Base-by-base conservation (phyloP, 345 rosid genomes). In the Angophora floribunda region DNA sequence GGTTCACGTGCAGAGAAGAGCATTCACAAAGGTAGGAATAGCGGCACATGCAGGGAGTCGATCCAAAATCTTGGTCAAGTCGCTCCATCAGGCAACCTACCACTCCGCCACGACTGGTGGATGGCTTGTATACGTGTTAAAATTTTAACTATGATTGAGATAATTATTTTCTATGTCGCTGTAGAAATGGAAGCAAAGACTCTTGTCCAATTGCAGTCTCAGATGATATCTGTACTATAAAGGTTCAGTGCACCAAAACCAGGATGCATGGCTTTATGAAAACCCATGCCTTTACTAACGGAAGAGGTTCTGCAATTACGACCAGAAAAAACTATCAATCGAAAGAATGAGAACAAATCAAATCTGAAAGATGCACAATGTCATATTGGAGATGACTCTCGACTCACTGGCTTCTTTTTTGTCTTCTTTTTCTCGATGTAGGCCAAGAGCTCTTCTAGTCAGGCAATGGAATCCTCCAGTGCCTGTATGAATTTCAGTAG, bases 371-470 rank as follows among this genome's bases (percentile, higher is more conserved):
- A 52, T 51, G 61, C 57, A 50, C 30, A 9, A n/a, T 80, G 86
- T 7, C n/a, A 1, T 14, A 21, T 17, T 47, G 51, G 36, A 26
- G 79, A 55, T 17, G 8, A 30, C 82, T 45, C 80, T 24, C 12
- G 51, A 89, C 87, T 89, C 88, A 92, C 94, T 85, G 61, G 53
- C 91, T 91, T 91, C 85, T 89, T 93, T 88, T 88, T 93, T 87
- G 91, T 93, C 89, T 91, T 92, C 88, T 92, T 93, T 89, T 93
- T 93, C 85, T 93, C 94, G 2, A 95, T 87, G 90, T 86, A 92
- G 87, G 93, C 92, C 85, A 91, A 53, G 32, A 95, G 92, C 91
- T 94, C 94, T 86, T 91, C 87, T 86, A 91, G 95, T 82, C 85
- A 88, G 30, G 91, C 87, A 65, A 94, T 85, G 24, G 95, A 91